Percentiles rank a stretch among this genome's conserved stretches.
Evolutionary conservation across 768 basidiomycete genomes (phyloP).

Genomic region (Lactarius akahatsu): DNA sequence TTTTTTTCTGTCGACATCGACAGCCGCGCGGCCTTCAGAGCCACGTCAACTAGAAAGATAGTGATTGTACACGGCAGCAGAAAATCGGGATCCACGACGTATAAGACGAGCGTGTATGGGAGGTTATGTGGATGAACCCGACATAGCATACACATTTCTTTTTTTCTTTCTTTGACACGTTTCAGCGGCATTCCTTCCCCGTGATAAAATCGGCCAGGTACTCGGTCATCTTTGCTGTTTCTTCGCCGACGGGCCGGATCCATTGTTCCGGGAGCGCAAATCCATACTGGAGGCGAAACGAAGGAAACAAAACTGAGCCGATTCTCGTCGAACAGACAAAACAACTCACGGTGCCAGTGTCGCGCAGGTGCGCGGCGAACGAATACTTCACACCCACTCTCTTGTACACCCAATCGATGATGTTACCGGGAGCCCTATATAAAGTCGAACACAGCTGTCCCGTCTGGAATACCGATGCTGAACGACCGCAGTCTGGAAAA

Average conservation of each 20-base stretch:
- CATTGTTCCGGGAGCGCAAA: constrained; percentile 68
- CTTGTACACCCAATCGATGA: constrained; percentile 67
- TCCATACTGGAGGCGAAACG: constrained; percentile 54
- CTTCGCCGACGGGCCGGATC: constrained; percentile 80
- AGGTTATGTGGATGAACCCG: neutral
- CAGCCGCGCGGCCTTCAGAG: neutral
- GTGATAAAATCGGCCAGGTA: constrained; percentile 69
- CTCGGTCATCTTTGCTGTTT: constrained; percentile 61
- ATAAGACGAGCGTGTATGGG: neutral
- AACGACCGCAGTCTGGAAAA: neutral
- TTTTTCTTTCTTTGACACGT: neutral
- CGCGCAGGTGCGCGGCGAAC: constrained; percentile 63
- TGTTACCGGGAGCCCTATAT: constrained; percentile 59
- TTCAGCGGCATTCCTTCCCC: constrained; percentile 35
- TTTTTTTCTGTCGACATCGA: neutral
- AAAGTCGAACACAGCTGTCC: constrained; percentile 48
- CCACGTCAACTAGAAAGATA: neutral
- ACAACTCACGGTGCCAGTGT: constrained; percentile 63
- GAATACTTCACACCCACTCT: constrained; percentile 57
- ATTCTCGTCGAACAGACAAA: neutral
- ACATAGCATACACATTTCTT: neutral
- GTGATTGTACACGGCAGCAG: neutral
- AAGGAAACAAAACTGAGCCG: neutral
- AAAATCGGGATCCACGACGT: neutral
- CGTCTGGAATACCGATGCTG: constrained; percentile 34